Conservation (phyloP, 148 eudicot genomes). For the Silene latifolia region DNA sequence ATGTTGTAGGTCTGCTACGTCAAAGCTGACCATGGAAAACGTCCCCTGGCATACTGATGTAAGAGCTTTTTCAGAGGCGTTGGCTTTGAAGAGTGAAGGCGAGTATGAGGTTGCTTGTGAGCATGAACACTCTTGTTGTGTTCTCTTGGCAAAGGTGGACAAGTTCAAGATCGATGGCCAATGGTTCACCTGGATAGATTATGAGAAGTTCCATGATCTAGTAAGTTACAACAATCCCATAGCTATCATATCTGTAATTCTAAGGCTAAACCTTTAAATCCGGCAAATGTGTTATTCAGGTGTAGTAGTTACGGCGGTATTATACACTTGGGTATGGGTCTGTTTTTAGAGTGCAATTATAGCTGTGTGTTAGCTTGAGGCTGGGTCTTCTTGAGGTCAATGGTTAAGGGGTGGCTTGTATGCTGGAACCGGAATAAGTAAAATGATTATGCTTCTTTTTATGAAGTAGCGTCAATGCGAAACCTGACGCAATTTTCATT, state of each 20-base stretch:
- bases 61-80: conserved; percentile 84
- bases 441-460: not conserved
- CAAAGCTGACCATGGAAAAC: conserved; percentile 99
- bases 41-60: conserved; percentile 99
- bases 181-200: conserved; percentile 99
- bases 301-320: not conserved
- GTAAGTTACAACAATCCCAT: conserved; percentile 34
- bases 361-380: not conserved
- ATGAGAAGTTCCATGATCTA: conserved; percentile 95
- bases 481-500: not conserved
- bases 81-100: conserved; percentile 76
- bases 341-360: not conserved
- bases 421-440: not conserved
- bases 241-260: not conserved
- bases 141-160: conserved; percentile 76
- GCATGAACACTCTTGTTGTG: conserved; percentile 96
- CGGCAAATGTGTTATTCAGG: not conserved
- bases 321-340: not conserved
- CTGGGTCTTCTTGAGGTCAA: not conserved
- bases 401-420: not conserved
- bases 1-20: conserved; percentile 72
- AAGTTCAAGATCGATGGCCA: conserved; percentile 84
- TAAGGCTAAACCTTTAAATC: not conserved
- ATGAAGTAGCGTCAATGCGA: not conserved
- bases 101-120: conserved; percentile 96